Conservation (phyloP, 495 filamentous ascomycete species). For the Cercophora sp. region DNA sequence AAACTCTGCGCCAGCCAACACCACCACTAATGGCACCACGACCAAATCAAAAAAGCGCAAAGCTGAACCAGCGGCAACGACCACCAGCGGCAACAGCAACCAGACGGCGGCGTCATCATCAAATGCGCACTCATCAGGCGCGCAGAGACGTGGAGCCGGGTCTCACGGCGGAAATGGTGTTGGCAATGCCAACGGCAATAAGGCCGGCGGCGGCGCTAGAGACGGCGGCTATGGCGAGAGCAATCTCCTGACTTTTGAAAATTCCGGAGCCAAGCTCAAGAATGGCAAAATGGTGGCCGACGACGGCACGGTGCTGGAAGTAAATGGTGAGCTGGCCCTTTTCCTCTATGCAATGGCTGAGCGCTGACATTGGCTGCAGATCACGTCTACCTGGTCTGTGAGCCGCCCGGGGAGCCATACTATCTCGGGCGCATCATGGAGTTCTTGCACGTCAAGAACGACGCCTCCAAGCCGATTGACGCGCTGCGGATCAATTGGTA, state of each 20-base stretch:
- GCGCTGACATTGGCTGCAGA: slow-evolving; percentile 55
- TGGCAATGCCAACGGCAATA: slow-evolving; percentile 33
- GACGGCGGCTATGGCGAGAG: slow-evolving; percentile 46
- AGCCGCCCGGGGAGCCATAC: slow-evolving; percentile 96
- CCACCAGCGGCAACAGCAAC: slow-evolving; percentile 33
- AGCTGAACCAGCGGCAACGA: slow-evolving; percentile 43
- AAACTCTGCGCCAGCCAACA: slow-evolving; percentile 37
- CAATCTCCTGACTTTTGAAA: slow-evolving; percentile 87
- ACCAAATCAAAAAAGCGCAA: slow-evolving; percentile 72
- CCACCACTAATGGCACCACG: slow-evolving; percentile 35
- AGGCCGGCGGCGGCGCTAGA: slow-evolving; percentile 18
- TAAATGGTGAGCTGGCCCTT: slow-evolving; percentile 70
- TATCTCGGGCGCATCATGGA: slow-evolving; percentile 98
- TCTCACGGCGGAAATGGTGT: slow-evolving; percentile 32
- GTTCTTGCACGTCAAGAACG: slow-evolving; percentile 77
- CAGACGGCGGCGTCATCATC: slow-evolving; percentile 48
- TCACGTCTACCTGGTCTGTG: slow-evolving; percentile 94
- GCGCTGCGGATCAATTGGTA: slow-evolving; percentile 95
- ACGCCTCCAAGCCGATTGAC: slow-evolving; percentile 70
- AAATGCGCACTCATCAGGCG: slow-evolving; percentile 26
- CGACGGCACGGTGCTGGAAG: slow-evolving; percentile 75
- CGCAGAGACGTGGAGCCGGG: slow-evolving; percentile 40
- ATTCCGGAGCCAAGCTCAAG: slow-evolving; percentile 60
- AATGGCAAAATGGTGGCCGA: slow-evolving; percentile 82
- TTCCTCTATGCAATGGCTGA: slow-evolving; percentile 7